Conservation (phyloP, 2,329 filamentous ascomycete species). For the Apiospora rasikravindrae region DNA sequence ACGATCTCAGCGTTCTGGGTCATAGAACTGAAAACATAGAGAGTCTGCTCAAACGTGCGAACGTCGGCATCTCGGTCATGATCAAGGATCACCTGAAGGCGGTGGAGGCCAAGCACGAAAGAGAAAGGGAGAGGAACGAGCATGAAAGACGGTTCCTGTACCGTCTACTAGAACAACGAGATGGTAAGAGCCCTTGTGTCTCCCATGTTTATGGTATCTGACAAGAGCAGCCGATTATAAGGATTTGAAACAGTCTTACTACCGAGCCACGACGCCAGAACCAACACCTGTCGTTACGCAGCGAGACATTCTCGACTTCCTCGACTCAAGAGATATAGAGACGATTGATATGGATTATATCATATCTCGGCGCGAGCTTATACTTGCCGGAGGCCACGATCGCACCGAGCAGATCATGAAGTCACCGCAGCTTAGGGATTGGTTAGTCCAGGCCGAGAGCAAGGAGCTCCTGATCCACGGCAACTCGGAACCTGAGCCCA, state of each 20-base stretch:
- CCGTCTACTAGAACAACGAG: background rate
- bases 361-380: background rate
- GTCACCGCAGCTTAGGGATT: background rate
- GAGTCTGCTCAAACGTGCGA: background rate
- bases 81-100: background rate
- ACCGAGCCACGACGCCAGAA: background rate
- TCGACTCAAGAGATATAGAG: background rate
- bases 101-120: background rate
- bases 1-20: too few relatives aligned
- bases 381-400: background rate
- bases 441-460: background rate
- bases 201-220: too few relatives aligned
- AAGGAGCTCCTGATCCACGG: background rate
- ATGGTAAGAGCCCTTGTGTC: background rate
- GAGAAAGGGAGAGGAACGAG: background rate
- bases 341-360: background rate
- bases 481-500: background rate
- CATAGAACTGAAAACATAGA: background rate
- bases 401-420: conserved; percentile 9
- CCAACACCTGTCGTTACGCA: background rate
- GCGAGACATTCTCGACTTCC: background rate
- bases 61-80: background rate
- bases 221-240: background rate
- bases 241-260: background rate
- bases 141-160: background rate